Evolutionary conservation across 2,329 filamentous ascomycete species (phyloP), one percentile per base, ranked within the genome.

Genomic region (Didymella keratinophila): DNA sequence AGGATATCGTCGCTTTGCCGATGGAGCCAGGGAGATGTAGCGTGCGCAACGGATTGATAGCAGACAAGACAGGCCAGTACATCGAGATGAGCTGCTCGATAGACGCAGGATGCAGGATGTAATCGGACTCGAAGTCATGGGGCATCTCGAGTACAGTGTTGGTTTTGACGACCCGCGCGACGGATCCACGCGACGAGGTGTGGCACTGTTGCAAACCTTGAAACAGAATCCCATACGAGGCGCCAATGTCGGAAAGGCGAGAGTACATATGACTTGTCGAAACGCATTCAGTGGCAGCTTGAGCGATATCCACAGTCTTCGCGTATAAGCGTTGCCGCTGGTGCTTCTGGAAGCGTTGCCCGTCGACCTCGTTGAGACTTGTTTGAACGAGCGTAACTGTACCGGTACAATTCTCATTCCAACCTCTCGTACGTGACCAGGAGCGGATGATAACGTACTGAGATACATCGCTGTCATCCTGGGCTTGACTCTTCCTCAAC

Each of bases 361-460:
- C 74, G 47, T 81, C 78, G 1, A 83, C 77, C 6, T 78, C 77
- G 58, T 82, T 80, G 1, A 68, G 59, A 12, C 79, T 74, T 8
- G 65, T 63, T 9, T 70, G 61, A 44, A 73, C 71, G 3, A 82
- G 77, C 6, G 78, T 72, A 10, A 87, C 76, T 9, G 43, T 32
- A 16, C 71, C 71, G 18, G 59, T 65, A 68, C 85, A 87, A 65
- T 88, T 82, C 65, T 87, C 83, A 0, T 81, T 81, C 86, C 86
- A 88, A 11, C 82, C 81, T 39, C 82, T 78, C 12, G 72, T 78
- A 14, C 78, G 77, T 0, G 80, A 80, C 80, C 80, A 86, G 0
- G 85, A 86, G 44, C 79, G 83, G 25, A 88, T 83, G 1, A 78
- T 73, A 72, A 88, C 87, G 10, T 61, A 39, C 18, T 58, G 55